A percentile compares a stretch with the other conserved stretches of the same genome.
Evolutionary conservation across 2,329 filamentous ascomycete species (phyloP).

Genomic region (Pseudocercospora fijiensis): DNA sequence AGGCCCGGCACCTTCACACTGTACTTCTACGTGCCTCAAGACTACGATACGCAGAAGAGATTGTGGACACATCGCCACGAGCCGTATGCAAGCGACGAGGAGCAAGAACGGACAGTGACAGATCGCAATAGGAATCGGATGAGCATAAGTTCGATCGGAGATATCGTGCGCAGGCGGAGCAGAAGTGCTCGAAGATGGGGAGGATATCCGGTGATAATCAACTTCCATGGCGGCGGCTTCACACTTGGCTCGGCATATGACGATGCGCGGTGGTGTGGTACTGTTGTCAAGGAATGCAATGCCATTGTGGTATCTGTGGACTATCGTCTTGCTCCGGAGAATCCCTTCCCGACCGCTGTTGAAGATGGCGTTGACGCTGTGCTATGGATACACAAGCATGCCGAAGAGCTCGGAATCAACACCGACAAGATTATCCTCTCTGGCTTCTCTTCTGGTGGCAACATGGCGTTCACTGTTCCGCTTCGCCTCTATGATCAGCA

Average conservation of each 20-base stretch:
- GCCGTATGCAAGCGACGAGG: slow-evolving; percentile 17
- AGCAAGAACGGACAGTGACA: slow-evolving; percentile 19
- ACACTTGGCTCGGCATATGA: slow-evolving; percentile 60
- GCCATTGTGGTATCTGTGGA: slow-evolving; percentile 62
- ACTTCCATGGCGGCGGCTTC: slow-evolving; percentile 66
- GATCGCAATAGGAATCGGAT: slow-evolving; percentile 26
- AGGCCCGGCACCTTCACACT: slow-evolving; percentile 52
- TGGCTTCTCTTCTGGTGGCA: slow-evolving; percentile 64
- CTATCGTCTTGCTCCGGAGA: slow-evolving; percentile 61
- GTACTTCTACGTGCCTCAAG: slow-evolving; percentile 61
- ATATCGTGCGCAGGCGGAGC: slow-evolving; percentile 27
- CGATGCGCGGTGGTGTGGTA: slow-evolving; percentile 60
- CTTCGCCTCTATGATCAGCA: slow-evolving; percentile 56
- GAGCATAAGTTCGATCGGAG: slow-evolving; percentile 29
- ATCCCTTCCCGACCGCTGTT: slow-evolving; percentile 62
- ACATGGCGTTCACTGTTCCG: slow-evolving; percentile 62
- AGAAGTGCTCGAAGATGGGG: slow-evolving; percentile 42
- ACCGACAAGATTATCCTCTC: slow-evolving; percentile 57
- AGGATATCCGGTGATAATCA: slow-evolving; percentile 58
- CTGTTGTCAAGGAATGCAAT: slow-evolving; percentile 55
- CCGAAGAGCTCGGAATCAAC: slow-evolving; percentile 58
- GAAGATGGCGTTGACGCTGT: slow-evolving; percentile 64
- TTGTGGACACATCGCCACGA: slow-evolving; percentile 30
- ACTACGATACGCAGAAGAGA: slow-evolving; percentile 47
- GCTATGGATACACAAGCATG: slow-evolving; percentile 57